Evolutionary conservation across 306 rosid species (phyloP), one percentile per base, ranked within the genome.

Genomic region (Glycyrrhiza uralensis): DNA sequence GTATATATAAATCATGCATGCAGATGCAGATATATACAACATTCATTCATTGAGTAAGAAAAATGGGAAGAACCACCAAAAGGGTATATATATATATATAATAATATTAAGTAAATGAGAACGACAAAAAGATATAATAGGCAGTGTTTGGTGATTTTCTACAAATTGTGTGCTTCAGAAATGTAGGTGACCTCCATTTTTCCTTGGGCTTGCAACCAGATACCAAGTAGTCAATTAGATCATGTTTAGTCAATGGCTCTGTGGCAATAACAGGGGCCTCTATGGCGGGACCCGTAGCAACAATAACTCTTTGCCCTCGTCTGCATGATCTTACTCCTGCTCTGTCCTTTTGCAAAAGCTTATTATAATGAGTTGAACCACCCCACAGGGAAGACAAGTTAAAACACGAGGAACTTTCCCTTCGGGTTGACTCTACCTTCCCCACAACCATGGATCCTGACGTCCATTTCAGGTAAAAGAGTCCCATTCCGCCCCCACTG

Each of bases 201-300:
- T 71, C 20, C 29, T 78, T 78, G n/a, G 82, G 82, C 45, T 78
- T 78, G 62, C 69, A 78, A 71, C 82, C 82, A 32, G 77, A 78
- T 13, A 17, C 5, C 1, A 78, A 41, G 62, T 78, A 71, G 17
- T 78, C 6, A 54, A 78, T 64, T 0, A 78, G 77, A 44, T 71
- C 70, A 41, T 78, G 36, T 54, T 71, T 78, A 20, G 58, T 62
- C 33, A 78, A 60, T 15, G 82, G 82, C 7, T 71, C 68, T 8
- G 57, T 32, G 67, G 52, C 55, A 7, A 44, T 11, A 42, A 24
- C 45, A 24, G 66, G 71, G 58, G 59, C 79, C 8, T 73, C 79
- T 45, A 23, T 73, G 13, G 79, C 76, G 1, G 79, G 83, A 0
- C 83, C 79, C 1, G 79, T 74, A 2, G 75, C 79, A 79, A 79